Evolutionary conservation across 176 grass and related monocot species (phyloP).

Genomic region (Olyra latifolia): DNA sequence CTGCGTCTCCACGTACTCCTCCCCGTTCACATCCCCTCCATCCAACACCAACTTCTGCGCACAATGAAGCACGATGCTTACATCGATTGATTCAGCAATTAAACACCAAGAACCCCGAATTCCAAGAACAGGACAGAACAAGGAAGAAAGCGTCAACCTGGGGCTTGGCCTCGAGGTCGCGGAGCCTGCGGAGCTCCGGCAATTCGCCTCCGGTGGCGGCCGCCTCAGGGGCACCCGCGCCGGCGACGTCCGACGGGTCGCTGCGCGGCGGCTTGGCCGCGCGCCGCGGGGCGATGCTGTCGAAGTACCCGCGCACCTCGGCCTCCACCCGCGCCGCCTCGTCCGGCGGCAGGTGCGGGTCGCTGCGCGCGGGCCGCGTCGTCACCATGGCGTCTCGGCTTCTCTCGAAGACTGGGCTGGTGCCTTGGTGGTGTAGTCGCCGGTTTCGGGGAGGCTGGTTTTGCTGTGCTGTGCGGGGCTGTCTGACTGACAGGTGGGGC

Average conservation of each 20-base stretch:
- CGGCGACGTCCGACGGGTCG: slow-evolving; percentile 46
- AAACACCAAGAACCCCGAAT: slow-evolving; percentile 15
- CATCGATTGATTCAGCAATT: slow-evolving; percentile 4
- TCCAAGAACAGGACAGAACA: not conserved
- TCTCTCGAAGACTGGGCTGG: not conserved
- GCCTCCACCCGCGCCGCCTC: slow-evolving; percentile 70
- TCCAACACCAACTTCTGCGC: slow-evolving; percentile 63
- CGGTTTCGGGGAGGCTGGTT: not conserved
- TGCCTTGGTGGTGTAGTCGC: not conserved
- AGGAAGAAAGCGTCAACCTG: slow-evolving; percentile 24
- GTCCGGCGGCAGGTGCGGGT: slow-evolving; percentile 58
- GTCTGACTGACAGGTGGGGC: not conserved
- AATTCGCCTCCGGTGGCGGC: slow-evolving; percentile 13
- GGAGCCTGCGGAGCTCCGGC: slow-evolving; percentile 69
- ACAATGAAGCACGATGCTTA: slow-evolving; percentile 17
- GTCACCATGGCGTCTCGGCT: slow-evolving; percentile 26
- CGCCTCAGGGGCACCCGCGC: not conserved
- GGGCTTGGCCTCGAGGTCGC: slow-evolving; percentile 50
- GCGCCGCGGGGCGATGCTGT: slow-evolving; percentile 62
- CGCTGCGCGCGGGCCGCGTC: slow-evolving; percentile 62
- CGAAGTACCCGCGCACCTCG: slow-evolving; percentile 70
- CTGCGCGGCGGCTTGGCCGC: slow-evolving; percentile 70
- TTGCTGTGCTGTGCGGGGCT: not conserved
- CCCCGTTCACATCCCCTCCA: slow-evolving; percentile 43
- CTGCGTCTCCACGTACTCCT: slow-evolving; percentile 75